Evolutionary conservation across 495 filamentous ascomycete species (phyloP).

Genomic region (Xylaria acuta): DNA sequence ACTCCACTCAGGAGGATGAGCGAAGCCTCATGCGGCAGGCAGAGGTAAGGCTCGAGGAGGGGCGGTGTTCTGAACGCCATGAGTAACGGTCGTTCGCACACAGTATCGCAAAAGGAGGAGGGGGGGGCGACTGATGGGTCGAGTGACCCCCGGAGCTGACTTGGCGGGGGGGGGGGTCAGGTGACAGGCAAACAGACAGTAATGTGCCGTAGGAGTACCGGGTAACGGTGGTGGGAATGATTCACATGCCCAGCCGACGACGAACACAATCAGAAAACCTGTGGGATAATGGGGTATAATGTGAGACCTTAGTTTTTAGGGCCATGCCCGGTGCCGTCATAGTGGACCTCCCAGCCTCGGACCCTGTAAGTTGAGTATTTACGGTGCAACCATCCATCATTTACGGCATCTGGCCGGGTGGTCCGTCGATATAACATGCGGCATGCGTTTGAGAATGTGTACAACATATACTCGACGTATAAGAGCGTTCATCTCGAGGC

Average conservation of each 20-base stretch:
- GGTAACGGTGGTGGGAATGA: not conserved
- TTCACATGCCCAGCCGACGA: constrained; percentile 7
- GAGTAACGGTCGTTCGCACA: not conserved
- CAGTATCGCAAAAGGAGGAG: not conserved
- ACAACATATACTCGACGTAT: too few species aligned
- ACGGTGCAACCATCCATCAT: too few species aligned
- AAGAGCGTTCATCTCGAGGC: too few species aligned
- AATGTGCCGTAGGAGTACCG: not conserved
- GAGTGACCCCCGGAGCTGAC: not conserved
- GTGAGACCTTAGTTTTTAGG: constrained; percentile 22
- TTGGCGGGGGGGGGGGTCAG: constrained; percentile 12
- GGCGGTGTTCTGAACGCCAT: constrained; percentile 61
- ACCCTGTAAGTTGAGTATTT: too few species aligned
- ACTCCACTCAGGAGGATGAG: constrained; percentile 77
- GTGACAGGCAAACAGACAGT: constrained; percentile 2
- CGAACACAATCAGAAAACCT: not conserved
- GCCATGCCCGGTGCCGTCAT: constrained; percentile 36
- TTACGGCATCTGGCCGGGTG: too few species aligned
- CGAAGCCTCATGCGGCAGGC: constrained; percentile 52
- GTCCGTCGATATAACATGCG: too few species aligned
- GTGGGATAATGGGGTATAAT: constrained; percentile 5
- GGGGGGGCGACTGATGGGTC: constrained; percentile 7
- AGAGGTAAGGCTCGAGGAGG: constrained; percentile 71
- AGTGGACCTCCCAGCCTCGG: constrained; percentile 23
- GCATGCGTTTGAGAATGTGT: too few species aligned